These are phyloP conservation scores for Platismatia glauca DNA, from an alignment of 495 filamentous ascomycete species.

Conservation along the genomic window DNA sequence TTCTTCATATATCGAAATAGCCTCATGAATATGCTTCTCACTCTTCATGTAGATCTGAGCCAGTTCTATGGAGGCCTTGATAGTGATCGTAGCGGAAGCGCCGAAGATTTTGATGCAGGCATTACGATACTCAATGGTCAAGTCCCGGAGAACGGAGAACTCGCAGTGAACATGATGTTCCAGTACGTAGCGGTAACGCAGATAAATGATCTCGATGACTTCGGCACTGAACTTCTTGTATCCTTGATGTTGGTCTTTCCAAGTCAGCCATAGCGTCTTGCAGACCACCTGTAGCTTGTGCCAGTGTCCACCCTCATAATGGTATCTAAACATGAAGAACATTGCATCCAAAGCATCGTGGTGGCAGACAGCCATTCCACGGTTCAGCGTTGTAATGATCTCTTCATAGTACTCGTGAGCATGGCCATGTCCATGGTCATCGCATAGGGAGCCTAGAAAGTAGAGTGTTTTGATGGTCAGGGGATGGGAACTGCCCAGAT, in stretches of 20 bases:
- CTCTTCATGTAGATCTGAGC: constrained; percentile 45
- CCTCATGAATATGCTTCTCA: constrained; percentile 45
- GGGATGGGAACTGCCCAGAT: constrained; percentile 36
- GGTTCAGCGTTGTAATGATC: constrained; percentile 38
- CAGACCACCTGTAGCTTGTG: constrained; percentile 34
- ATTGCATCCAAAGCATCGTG: constrained; percentile 37
- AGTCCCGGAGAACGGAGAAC: constrained; percentile 35
- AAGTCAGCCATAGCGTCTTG: constrained; percentile 38
- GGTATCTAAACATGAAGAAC: constrained; percentile 31
- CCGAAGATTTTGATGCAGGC: constrained; percentile 47
- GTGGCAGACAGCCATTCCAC: constrained; percentile 32
- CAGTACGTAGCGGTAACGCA: constrained; percentile 48
- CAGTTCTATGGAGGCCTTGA: constrained; percentile 46
- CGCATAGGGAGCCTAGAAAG: constrained; percentile 33
- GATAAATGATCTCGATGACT: constrained; percentile 45
- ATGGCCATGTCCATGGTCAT: constrained; percentile 35
- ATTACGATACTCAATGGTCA: constrained; percentile 44
- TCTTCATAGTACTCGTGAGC: constrained; percentile 40
- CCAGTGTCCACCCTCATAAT: constrained; percentile 38
- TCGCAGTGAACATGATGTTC: constrained; percentile 38
- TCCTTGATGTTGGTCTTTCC: constrained; percentile 30
- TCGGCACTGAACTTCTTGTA: constrained; percentile 40
- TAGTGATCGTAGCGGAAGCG: constrained; percentile 38
- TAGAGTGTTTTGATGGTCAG: constrained; percentile 41
- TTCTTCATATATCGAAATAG: constrained; percentile 49